These are phyloP conservation scores for Penicillium crystallinum DNA, from an alignment of 495 filamentous ascomycete genomes.

Conservation along the genomic window DNA sequence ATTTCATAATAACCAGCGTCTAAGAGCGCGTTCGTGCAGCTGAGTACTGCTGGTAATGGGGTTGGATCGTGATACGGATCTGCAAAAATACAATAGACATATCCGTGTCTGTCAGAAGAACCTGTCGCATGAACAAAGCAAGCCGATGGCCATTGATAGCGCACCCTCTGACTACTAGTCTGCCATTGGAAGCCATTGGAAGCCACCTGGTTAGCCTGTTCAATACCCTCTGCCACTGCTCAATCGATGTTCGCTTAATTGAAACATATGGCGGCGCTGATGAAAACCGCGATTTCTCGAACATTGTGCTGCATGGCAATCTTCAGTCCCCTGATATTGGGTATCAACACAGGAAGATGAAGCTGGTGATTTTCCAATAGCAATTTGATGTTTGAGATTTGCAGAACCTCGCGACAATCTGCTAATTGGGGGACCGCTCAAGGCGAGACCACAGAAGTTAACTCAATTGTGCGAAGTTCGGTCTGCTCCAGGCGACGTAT, in stretches of 20 bases:
- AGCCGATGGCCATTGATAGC: background rate
- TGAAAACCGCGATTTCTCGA: constrained; percentile 38
- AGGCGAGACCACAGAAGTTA: constrained; percentile 43
- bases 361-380: constrained; percentile 4
- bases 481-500: constrained; percentile 28
- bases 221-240: constrained; percentile 28
- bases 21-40: constrained; percentile 27
- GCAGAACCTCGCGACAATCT: constrained; percentile 34
- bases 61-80: constrained; percentile 38
- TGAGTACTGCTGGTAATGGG: constrained; percentile 25
- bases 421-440: constrained; percentile 39
- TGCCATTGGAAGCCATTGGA: constrained; percentile 11
- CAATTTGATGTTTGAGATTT: background rate
- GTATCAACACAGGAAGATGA: constrained; percentile 36
- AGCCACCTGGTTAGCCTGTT: constrained; percentile 22
- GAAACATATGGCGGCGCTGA: constrained; percentile 41
- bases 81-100: constrained; percentile 42
- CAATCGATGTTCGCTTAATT: constrained; percentile 44
- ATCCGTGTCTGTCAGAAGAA: constrained; percentile 17
- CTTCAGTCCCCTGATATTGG: constrained; percentile 39
- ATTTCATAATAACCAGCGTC: constrained; percentile 42
- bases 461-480: constrained; percentile 35
- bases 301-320: constrained; percentile 26
- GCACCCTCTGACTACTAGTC: constrained; percentile 36
- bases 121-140: background rate